Base-by-base conservation (phyloP, 768 basidiomycete species). In the Infundibulicybe gibba region DNA sequence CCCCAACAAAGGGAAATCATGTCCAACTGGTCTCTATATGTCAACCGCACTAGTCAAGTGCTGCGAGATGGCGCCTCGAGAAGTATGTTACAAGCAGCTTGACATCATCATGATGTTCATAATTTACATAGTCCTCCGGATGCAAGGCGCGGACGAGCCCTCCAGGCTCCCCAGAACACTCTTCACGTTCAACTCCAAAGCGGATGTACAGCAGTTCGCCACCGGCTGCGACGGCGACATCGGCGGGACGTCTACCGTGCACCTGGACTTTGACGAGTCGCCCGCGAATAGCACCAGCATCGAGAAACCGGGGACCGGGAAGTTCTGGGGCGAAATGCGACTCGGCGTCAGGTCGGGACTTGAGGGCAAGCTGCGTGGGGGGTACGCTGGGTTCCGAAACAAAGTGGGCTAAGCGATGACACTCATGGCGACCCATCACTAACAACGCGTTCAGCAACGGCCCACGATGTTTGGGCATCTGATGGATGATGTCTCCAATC, bases 361-460 rank as follows among this genome's bases (percentile, higher is more conserved):
- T 44, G 77, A 83, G 56, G 79, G 80, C 1, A 77, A 80, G 54
- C 73, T 95, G 32, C 72, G 90, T 41, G 83, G 85, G 5, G 94
- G 94, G 0, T 98, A 95, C 64, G 90, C 92, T 13, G 94, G 91
- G 14, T 90, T 97, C 61, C 71, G 91, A 52, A 95, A 84, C 61
- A 87, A 85, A 73, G 92, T 88, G 46, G 45, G 69, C 49, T 3
- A 15, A 40, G 21, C 43, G 43, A 6, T 30, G n/a, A 14, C 21
- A 16, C 32, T 25, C 31, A 20, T 14, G 37, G n/a, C 6, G 21
- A 5, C 10, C 41, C 11, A 17, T 16, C 11, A 32, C 40, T 19
- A 46, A 15, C 34, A 21, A 46, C 40, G 12, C 9, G 32, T 13
- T 25, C 49, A 92, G 87, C 68, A 74, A 19, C 76, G 90, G 16